phyloP scores from a whole-genome alignment of 192 early-diverging fungal species.

The Podila minutissima region DNA sequence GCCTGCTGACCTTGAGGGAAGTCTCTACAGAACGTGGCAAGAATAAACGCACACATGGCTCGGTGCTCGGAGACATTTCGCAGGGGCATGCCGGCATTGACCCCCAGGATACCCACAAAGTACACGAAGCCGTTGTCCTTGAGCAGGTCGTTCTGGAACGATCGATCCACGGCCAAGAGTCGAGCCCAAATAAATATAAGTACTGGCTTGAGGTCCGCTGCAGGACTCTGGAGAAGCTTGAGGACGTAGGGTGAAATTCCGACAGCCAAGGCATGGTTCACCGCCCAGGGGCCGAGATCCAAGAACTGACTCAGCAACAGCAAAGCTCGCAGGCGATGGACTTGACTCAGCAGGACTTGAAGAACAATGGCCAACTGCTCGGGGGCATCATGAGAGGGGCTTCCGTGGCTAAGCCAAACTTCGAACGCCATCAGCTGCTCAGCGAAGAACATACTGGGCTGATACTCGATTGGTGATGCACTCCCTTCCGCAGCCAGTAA shows the following conservation, averaged over 20 bases:
- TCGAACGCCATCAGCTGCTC: slow-evolving; percentile 98
- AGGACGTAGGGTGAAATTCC: slow-evolving; percentile 98
- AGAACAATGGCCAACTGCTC: slow-evolving; percentile 96
- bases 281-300: slow-evolving; percentile 93
- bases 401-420: slow-evolving; percentile 90
- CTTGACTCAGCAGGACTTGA: slow-evolving; percentile 95
- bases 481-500: slow-evolving; percentile 63
- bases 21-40: slow-evolving; percentile 92
- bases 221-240: slow-evolving; percentile 92
- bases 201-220: slow-evolving; percentile 91
- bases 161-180: slow-evolving; percentile 91
- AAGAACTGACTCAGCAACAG: slow-evolving; percentile 92
- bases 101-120: slow-evolving; percentile 89
- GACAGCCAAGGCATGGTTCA: slow-evolving; percentile 91
- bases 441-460: slow-evolving; percentile 90
- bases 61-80: slow-evolving; percentile 86
- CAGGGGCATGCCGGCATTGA: slow-evolving; percentile 74
- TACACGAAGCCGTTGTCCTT: slow-evolving; percentile 93
- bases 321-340: slow-evolving; percentile 91
- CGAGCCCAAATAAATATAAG: slow-evolving; percentile 98
- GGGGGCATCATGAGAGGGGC: slow-evolving; percentile 82
- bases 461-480: slow-evolving; percentile 67
- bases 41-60: slow-evolving; percentile 96
- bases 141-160: slow-evolving; percentile 89
- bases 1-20: slow-evolving; percentile 86